phyloP scores from a whole-genome alignment of 108 stramenopile genomes.

The Conticribra guillardii region DNA sequence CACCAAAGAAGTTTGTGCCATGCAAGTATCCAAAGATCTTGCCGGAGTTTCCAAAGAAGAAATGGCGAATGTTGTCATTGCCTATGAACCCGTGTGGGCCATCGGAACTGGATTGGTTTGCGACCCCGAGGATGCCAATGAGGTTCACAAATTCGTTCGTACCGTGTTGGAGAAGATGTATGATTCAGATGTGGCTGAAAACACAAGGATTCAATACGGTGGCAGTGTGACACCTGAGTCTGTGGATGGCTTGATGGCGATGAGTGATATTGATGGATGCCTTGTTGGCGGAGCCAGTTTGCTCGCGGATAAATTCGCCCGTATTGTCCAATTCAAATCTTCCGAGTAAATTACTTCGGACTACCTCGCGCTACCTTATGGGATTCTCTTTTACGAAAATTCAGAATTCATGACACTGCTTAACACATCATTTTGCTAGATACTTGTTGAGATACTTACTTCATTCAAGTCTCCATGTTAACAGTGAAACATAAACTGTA shows the following conservation, averaged over 20 bases:
- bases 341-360: neutral
- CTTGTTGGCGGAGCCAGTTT: conserved; percentile 85
- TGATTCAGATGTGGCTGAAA: conserved; percentile 53
- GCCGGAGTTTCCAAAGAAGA: conserved; percentile 60
- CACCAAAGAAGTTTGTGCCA: conserved; percentile 52
- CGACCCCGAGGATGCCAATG: conserved; percentile 39
- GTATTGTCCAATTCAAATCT: conserved; percentile 63
- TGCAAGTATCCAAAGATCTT: conserved; percentile 72
- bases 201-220: conserved; percentile 75
- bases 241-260: conserved; percentile 71
- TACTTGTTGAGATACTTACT: too few species aligned
- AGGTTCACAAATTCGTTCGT: conserved; percentile 51
- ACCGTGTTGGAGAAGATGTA: conserved; percentile 51
- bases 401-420: too few species aligned
- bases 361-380: too few species aligned
- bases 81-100: conserved; percentile 98
- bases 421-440: too few species aligned
- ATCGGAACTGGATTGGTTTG: conserved; percentile 79
- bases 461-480: too few species aligned
- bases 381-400: too few species aligned
- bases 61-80: conserved; percentile 70
- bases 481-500: too few species aligned
- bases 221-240: conserved; percentile 78
- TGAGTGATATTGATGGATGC: conserved; percentile 84
- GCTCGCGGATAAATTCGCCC: conserved; percentile 74